These are phyloP conservation scores for Ogataea saltuana DNA, from an alignment of 805 yeast species.

Conservation along the genomic window DNA sequence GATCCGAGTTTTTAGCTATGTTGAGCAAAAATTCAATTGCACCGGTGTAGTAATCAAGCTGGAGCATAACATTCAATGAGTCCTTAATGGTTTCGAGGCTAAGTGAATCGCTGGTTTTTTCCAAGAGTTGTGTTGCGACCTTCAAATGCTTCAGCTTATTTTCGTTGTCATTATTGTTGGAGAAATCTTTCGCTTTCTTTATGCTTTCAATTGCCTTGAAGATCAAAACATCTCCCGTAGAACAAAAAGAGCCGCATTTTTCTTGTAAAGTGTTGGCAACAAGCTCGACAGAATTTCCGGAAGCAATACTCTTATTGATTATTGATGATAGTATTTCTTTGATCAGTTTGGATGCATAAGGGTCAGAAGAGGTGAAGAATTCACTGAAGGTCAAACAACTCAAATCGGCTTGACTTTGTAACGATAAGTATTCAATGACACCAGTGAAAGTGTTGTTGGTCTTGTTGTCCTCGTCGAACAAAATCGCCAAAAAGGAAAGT, in stretches of 20 bases:
- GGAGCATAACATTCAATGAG: slow-evolving; percentile 74
- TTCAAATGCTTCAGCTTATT: slow-evolving; percentile 61
- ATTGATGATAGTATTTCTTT: slow-evolving; percentile 87
- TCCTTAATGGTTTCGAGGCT: slow-evolving; percentile 79
- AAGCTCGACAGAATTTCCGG: slow-evolving; percentile 91
- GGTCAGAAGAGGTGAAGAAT: slow-evolving; percentile 69
- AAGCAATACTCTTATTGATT: slow-evolving; percentile 81
- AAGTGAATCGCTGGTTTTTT: slow-evolving; percentile 75
- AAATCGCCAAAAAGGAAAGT: slow-evolving; percentile 77
- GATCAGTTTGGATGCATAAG: slow-evolving; percentile 58
- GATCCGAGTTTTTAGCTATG: slow-evolving; percentile 69
- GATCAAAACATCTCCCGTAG: slow-evolving; percentile 88
- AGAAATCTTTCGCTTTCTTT: slow-evolving; percentile 79
- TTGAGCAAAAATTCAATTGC: slow-evolving; percentile 81
- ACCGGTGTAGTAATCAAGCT: slow-evolving; percentile 76
- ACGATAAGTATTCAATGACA: slow-evolving; percentile 65
- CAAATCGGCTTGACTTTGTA: slow-evolving; percentile 68
- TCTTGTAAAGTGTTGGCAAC: slow-evolving; percentile 87
- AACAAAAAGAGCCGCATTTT: slow-evolving; percentile 92
- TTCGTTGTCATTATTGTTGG: slow-evolving; percentile 70
- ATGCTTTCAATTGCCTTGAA: slow-evolving; percentile 93
- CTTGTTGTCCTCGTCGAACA: slow-evolving; percentile 66
- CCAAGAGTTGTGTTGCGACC: slow-evolving; percentile 74
- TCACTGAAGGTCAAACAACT: slow-evolving; percentile 69
- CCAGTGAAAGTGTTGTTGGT: slow-evolving; percentile 51